A percentile compares a stretch with the other conserved stretches of the same genome.
phyloP scores from a whole-genome alignment of 257 asterid genomes.

The Prunella vulgaris region DNA sequence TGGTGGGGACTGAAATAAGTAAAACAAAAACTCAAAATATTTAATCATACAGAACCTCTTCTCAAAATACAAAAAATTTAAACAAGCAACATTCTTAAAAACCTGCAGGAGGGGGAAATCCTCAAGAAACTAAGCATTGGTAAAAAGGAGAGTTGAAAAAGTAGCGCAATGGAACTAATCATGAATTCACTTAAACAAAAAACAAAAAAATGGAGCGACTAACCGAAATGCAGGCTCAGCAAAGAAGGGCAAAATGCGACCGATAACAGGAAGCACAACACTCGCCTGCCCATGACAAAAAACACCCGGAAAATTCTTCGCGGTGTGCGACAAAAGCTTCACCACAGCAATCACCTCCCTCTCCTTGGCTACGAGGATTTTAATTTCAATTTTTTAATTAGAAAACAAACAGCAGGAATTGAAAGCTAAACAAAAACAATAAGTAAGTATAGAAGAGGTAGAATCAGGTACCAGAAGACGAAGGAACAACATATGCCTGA shows the following conservation, averaged over 20 bases:
- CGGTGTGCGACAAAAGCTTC: conserved; percentile 60
- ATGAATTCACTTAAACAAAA: neutral
- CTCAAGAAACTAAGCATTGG: neutral
- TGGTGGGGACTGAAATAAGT: conserved; percentile 48
- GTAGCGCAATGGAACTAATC: neutral
- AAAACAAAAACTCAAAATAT: neutral
- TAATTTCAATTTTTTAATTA: neutral
- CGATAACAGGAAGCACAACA: conserved; percentile 74
- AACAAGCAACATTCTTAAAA: neutral
- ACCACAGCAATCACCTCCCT: conserved; percentile 78
- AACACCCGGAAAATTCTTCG: conserved; percentile 78
- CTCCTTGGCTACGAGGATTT: conserved; percentile 48
- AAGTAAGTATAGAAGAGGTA: neutral
- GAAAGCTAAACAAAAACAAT: too few species aligned
- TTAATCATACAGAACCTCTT: neutral
- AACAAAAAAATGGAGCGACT: neutral
- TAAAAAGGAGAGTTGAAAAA: neutral
- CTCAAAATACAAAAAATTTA: neutral
- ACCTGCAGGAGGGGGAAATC: neutral
- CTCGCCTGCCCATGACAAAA: conserved; percentile 73
- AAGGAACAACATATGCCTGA: conserved; percentile 60
- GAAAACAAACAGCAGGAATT: neutral
- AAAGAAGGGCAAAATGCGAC: conserved; percentile 58
- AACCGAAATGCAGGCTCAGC: conserved; percentile 74
- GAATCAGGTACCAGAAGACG: conserved; percentile 44